Base-by-base conservation (phyloP, 2,329 filamentous ascomycete genomes). In the Fusarium continuum region DNA sequence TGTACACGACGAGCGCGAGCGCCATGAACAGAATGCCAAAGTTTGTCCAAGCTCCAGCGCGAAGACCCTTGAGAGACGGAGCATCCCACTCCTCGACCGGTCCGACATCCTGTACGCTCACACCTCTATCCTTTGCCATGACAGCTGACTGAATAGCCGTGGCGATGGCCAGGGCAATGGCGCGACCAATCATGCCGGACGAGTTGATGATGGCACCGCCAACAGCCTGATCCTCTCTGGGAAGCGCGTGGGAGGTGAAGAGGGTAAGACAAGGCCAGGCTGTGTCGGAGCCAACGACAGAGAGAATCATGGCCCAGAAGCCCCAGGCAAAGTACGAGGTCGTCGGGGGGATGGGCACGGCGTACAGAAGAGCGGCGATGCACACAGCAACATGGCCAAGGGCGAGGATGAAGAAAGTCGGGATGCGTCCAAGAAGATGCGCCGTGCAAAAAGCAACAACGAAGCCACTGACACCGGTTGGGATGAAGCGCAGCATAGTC, bases 121-220 rank as follows among this genome's bases (percentile, higher is more conserved):
- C 76, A 4, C 77, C 77, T 23, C 82, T 76, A 20, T 78, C 76
- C 4, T 77, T 72, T 0, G 84, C 84, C 75, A 87, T 84, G 19
- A 89, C 82, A 0, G 85, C 82, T 0, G 86, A 86, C 71, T 91
- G 88, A 2, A 90, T 77, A 0, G 87, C 86, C 0, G 88, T 90
- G 4, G 82, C 84, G 26, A 91, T 79, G 1, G 88, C 88, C 1
- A 91, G 77, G 2, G 86, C 84, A n/a, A 91, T 82, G 1, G 88
- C 83, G 7, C 88, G 79, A 0, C 88, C 88, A 26, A 91, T 78
- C 68, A 90, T 87, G 0, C 85, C 85, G 11, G 88, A 83, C 1
- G 88, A 83, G 56, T 90, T 90, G 70, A 91, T 85, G 8, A 91
- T 80, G 0, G 87, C 89, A 1, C 88, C 89, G 1, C 88, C 88